These are phyloP conservation scores for Bretschneidera sinensis DNA, from an alignment of 345 rosid genomes.

Conservation along the genomic window DNA sequence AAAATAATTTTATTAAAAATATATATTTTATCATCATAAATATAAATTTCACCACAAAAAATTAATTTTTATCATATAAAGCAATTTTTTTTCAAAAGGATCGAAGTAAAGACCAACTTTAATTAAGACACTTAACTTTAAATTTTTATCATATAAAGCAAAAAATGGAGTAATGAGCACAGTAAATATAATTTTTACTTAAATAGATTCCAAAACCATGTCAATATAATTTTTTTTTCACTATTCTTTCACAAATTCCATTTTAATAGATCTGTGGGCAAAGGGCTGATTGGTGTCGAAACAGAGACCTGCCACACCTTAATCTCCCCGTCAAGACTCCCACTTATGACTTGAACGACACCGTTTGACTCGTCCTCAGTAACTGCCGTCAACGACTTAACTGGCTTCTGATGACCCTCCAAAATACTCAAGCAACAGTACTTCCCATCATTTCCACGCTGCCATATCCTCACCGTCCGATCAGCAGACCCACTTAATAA, in stretches of 20 bases:
- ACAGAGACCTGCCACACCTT: slow-evolving; percentile 58
- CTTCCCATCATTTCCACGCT: slow-evolving; percentile 44
- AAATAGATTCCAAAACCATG: too few species aligned
- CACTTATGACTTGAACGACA: slow-evolving; percentile 53
- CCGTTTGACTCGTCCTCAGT: slow-evolving; percentile 32
- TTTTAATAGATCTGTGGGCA: slow-evolving; percentile 11
- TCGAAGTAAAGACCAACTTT: too few species aligned
- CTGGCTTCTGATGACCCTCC: slow-evolving; percentile 68
- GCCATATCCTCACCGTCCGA: slow-evolving; percentile 84
- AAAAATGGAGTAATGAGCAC: too few species aligned
- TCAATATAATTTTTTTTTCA: too few species aligned
- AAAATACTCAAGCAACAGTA: slow-evolving; percentile 64
- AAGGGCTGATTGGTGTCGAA: slow-evolving; percentile 26
- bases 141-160: too few species aligned
- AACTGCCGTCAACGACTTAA: slow-evolving; percentile 67
- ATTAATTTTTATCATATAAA: too few species aligned
- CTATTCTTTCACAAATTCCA: neutral
- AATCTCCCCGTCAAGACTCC: slow-evolving; percentile 77
- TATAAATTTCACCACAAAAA: too few species aligned
- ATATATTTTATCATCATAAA: too few species aligned
- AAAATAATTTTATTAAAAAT: too few species aligned
- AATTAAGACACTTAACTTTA: too few species aligned
- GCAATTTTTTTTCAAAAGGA: too few species aligned
- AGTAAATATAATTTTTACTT: too few species aligned
- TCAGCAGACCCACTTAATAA: slow-evolving; percentile 90